Percentiles rank a stretch among this genome's conserved stretches.
Conservation (phyloP, 208 protist genomes). For the Acanthamoeba castellanii region DNA sequence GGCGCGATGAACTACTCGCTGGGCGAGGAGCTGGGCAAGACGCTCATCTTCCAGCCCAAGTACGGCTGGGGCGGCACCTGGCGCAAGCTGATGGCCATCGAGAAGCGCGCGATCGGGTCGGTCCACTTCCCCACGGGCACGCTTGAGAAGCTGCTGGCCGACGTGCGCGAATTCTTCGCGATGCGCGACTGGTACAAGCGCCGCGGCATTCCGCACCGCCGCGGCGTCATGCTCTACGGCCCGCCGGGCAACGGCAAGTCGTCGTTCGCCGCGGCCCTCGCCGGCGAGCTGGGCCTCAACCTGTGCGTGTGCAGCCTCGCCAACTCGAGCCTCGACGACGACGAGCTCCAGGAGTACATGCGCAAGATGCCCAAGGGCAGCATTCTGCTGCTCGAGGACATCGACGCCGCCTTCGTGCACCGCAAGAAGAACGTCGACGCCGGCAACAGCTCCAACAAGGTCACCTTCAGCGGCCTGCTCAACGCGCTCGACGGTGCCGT, state of each 20-base stretch:
- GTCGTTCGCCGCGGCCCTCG: slow-evolving; percentile 87
- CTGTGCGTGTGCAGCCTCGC: slow-evolving; percentile 92
- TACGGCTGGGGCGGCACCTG: no score
- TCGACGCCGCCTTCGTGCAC: slow-evolving; percentile 94
- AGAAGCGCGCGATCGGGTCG: neutral
- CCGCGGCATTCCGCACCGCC: neutral
- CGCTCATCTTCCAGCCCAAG: no score
- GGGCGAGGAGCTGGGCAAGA: no score
- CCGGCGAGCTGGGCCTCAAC: slow-evolving; percentile 93
- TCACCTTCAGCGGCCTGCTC: neutral
- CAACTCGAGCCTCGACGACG: slow-evolving; percentile 11
- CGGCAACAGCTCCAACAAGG: slow-evolving; percentile 87
- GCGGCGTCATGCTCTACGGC: slow-evolving; percentile 34
- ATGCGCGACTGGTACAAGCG: neutral
- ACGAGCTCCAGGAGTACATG: slow-evolving; percentile 86
- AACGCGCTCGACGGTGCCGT: no score
- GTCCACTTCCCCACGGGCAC: neutral
- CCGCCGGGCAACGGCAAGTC: slow-evolving; percentile 42
- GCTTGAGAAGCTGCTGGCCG: neutral
- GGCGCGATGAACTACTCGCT: neutral
- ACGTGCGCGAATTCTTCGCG: neutral
- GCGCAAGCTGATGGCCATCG: neutral
- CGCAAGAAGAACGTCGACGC: neutral
- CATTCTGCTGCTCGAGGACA: slow-evolving; percentile 96
- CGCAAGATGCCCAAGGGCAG: slow-evolving; percentile 92